Evolutionary conservation across 805 yeast genomes (phyloP).

Genomic region (Candida boidinii): DNA sequence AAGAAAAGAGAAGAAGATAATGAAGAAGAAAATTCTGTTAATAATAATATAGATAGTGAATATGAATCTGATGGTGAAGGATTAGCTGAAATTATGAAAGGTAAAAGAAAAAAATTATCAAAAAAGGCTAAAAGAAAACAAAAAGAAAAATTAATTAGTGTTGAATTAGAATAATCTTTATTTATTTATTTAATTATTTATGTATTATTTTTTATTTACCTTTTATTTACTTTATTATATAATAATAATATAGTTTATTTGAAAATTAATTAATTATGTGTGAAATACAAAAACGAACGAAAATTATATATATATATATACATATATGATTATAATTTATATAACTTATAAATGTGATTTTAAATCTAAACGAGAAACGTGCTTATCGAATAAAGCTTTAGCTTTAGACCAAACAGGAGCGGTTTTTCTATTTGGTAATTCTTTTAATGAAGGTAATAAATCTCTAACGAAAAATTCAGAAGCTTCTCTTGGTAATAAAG

Average conservation of each 20-base stretch:
- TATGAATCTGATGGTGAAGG: constrained; percentile 72
- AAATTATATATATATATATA: not conserved
- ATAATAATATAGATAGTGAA: constrained; percentile 51
- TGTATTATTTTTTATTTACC: not conserved
- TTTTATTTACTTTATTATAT: not conserved
- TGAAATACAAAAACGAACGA: too few relatives aligned
- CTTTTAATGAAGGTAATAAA: constrained; percentile 80
- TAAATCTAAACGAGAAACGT: constrained; percentile 66
- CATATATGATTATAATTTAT: not conserved
- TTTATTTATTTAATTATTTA: constrained; percentile 1
- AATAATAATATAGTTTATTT: not conserved
- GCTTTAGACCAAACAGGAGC: constrained; percentile 94
- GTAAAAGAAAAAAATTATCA: constrained; percentile 29
- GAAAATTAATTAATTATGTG: not conserved
- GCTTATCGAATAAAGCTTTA: constrained; percentile 71
- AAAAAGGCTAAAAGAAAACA: constrained; percentile 34
- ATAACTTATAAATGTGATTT: constrained; percentile 29
- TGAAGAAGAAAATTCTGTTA: constrained; percentile 27
- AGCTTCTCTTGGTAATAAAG: constrained; percentile 93
- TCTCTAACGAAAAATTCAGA: constrained; percentile 87
- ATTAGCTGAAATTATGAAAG: constrained; percentile 47
- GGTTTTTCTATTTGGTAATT: constrained; percentile 70
- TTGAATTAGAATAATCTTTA: constrained; percentile 38
- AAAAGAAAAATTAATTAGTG: constrained; percentile 34
- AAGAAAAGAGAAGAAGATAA: constrained; percentile 35